Conservation (phyloP, 176 grass and related monocot species). For the Hordeum marinum region DNA sequence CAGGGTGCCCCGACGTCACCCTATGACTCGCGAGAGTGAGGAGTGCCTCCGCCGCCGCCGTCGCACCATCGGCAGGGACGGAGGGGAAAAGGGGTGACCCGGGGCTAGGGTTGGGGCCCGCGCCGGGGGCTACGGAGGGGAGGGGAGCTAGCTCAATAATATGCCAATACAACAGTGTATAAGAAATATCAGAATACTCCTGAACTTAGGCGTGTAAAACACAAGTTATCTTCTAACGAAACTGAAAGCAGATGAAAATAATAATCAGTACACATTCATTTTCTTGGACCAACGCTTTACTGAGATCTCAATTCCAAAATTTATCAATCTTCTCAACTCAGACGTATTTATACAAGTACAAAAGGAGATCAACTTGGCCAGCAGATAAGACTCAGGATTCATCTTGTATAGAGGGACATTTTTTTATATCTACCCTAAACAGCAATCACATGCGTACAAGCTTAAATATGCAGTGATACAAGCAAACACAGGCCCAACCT, state of each 20-base stretch:
- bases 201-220: not conserved
- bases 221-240: not conserved
- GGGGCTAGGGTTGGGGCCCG: too few species aligned
- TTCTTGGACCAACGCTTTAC: not conserved
- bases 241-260: not conserved
- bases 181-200: not conserved
- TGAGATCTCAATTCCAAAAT: not conserved
- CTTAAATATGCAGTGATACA: slow-evolving; percentile 23
- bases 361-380: slow-evolving; percentile 22
- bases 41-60: too few species aligned
- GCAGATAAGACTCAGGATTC: slow-evolving; percentile 12
- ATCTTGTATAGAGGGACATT: slow-evolving; percentile 5
- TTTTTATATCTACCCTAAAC: slow-evolving; percentile 25
- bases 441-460: slow-evolving; percentile 30
- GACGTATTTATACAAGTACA: slow-evolving; percentile 3
- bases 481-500: slow-evolving; percentile 8
- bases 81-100: too few species aligned
- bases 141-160: too few species aligned
- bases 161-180: not conserved
- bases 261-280: not conserved
- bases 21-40: too few species aligned
- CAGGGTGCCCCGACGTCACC: too few species aligned
- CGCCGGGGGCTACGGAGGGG: too few species aligned
- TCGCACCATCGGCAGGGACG: too few species aligned
- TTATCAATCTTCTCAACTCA: not conserved